Conservation (phyloP, 495 filamentous ascomycete genomes). For the Aspergillus sclerotioniger region DNA sequence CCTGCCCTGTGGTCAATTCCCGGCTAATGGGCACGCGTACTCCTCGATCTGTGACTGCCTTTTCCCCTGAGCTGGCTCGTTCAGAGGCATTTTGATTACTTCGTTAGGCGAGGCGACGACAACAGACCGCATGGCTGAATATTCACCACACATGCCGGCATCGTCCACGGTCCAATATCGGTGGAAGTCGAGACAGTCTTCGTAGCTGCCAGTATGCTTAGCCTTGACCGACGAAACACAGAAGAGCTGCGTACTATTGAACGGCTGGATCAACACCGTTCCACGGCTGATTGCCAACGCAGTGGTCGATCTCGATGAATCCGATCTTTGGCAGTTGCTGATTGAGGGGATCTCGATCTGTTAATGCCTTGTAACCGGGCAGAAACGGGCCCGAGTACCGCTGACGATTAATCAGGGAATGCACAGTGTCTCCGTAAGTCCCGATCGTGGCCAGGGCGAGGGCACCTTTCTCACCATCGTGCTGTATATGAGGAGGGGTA, state of each 20-base stretch:
- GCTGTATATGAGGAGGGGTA: conserved; percentile 45
- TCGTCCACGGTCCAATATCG: conserved; percentile 88
- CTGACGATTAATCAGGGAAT: conserved; percentile 68
- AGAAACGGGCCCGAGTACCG: conserved; percentile 66
- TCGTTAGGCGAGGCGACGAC: conserved; percentile 74
- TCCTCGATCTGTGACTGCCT: conserved; percentile 81
- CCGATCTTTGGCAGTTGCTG: conserved; percentile 49
- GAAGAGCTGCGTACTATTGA: conserved; percentile 50
- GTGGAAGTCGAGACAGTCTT: conserved; percentile 73
- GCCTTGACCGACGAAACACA: neutral
- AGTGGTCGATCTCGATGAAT: conserved; percentile 74
- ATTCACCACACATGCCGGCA: conserved; percentile 72
- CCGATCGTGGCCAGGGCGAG: conserved; percentile 65
- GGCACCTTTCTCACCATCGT: conserved; percentile 42
- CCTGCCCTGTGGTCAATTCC: no score
- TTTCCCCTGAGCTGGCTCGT: conserved; percentile 77
- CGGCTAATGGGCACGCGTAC: conserved; percentile 32
- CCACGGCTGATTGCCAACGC: conserved; percentile 85
- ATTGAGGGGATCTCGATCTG: conserved; percentile 42
- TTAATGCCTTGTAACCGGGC: conserved; percentile 60
- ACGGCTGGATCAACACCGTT: conserved; percentile 68
- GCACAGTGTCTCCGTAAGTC: conserved; percentile 82
- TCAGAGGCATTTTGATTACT: conserved; percentile 85
- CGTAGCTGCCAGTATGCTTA: conserved; percentile 51
- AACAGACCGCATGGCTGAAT: conserved; percentile 71